phyloP scores from a whole-genome alignment of 177 flowering plant species.

The Vitis hybrid region DNA sequence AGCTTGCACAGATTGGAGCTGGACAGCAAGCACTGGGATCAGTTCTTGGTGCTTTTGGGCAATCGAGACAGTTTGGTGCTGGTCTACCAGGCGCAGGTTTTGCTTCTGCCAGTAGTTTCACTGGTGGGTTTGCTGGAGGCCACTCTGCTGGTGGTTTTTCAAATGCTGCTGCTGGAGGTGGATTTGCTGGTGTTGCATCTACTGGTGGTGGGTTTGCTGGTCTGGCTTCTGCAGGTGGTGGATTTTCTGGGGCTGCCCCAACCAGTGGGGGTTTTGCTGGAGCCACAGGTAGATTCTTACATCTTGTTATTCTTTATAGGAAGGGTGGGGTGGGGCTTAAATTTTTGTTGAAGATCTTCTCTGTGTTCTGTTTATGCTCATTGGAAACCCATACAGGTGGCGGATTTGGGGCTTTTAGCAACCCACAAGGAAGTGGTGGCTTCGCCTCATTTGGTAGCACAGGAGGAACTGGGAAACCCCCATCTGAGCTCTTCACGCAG shows the following conservation, averaged over 20 bases:
- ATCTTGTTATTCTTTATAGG: neutral
- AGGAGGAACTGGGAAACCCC: constrained; percentile 46
- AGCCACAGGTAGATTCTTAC: constrained; percentile 12
- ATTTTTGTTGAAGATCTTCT: no score
- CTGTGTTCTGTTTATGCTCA: neutral
- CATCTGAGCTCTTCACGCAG: constrained; percentile 68
- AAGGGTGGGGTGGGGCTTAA: neutral
- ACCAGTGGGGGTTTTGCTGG: constrained; percentile 28
- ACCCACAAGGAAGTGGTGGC: constrained; percentile 60
- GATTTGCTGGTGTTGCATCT: constrained; percentile 49
- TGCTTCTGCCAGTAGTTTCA: constrained; percentile 38
- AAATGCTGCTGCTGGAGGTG: constrained; percentile 42
- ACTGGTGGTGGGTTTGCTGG: constrained; percentile 49
- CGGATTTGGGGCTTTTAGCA: constrained; percentile 76
- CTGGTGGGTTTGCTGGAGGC: constrained; percentile 41
- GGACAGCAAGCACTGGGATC: constrained; percentile 95
- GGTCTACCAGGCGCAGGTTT: constrained; percentile 52
- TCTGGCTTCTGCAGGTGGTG: constrained; percentile 43
- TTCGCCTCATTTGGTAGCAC: constrained; percentile 60
- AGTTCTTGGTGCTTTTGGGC: constrained; percentile 96
- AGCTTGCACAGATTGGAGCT: constrained; percentile 67
- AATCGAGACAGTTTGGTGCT: constrained; percentile 84
- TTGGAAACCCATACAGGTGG: constrained; percentile 36
- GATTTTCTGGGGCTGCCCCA: constrained; percentile 46
- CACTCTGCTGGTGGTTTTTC: constrained; percentile 46